Evolutionary conservation across 352 stramenopile genomes (phyloP), one percentile per base, ranked within the genome.

Genomic region (Phytophthora citricola): DNA sequence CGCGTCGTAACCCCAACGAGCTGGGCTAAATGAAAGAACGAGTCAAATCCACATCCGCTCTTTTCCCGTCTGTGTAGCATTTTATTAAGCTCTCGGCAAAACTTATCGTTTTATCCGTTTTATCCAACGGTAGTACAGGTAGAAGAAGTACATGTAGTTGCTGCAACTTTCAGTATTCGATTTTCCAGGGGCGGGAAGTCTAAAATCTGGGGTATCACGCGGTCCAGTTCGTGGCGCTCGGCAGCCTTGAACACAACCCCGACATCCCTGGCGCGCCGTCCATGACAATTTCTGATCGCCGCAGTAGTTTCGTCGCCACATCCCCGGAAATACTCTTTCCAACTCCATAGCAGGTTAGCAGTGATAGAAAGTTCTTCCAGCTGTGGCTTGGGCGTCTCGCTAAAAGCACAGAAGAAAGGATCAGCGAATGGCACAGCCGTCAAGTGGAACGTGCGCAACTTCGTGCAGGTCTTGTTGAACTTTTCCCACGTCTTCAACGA

Each of bases 11-110:
- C 56, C 56, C 61, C 56, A 69, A 72, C 56, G 61, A 69, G 65
- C 34, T 66, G 71, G 58, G 62, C 59, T 63, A 68, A 74, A 71
- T 71, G 56, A 76, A 76, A 76, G 71, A 79, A 79, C 71, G 71
- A 79, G 71, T 79, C 71, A 58, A 79, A 73, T 76, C 60, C 50
- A 51, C 43, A 12, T 54, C 44, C 14, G n/a, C 17, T 44, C 56
- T 59, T 48, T 69, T 51, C 36, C 53, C 62, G 26, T 59, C 46
- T 26, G 2, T 4, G 24, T 26, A 26, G 17, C 2, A 29, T 32
- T 32, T 32, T 32, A 26, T 26, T 26, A 4, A 26, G 2, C 4
- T 26, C 4, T 26, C 24, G 24, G 4, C 24, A 2, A 26, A 26
- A 26, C 24, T 26, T 26, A 26, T 26, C 4, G 24, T 4, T 26